These are phyloP conservation scores for Diatrype stigma DNA, from an alignment of 2,329 filamentous ascomycete species.

Conservation along the genomic window DNA sequence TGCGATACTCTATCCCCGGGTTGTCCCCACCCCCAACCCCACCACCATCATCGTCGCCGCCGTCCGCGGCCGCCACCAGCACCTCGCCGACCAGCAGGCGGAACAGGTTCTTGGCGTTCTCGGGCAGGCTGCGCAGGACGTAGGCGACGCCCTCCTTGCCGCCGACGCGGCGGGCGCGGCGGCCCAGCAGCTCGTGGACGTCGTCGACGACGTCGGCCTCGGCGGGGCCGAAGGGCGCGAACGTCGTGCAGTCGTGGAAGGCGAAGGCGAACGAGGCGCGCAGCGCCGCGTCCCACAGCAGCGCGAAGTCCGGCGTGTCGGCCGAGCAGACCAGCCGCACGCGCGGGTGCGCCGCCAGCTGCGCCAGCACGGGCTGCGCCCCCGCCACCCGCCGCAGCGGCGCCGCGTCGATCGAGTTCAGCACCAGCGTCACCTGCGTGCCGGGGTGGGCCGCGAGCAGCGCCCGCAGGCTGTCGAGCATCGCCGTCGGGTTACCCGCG, in stretches of 20 bases:
- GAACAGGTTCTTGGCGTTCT: constrained; percentile 88
- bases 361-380: constrained; percentile 69
- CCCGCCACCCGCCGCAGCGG: constrained; percentile 71
- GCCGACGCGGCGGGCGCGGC: constrained; percentile 72
- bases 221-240: constrained; percentile 60
- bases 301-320: constrained; percentile 80
- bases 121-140: constrained; percentile 83
- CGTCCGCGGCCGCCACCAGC: constrained; percentile 64
- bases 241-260: constrained; percentile 94
- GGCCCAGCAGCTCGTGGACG: constrained; percentile 80
- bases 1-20: constrained; percentile 80
- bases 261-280: constrained; percentile 79
- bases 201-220: constrained; percentile 86
- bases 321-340: constrained; percentile 75
- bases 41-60: too few relatives aligned
- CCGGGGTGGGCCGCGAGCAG: constrained; percentile 48
- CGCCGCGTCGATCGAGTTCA: constrained; percentile 83
- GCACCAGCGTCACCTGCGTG: constrained; percentile 59
- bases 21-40: constrained; percentile 48
- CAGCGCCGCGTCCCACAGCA: constrained; percentile 87
- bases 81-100: constrained; percentile 81
- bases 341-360: constrained; percentile 68
- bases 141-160: constrained; percentile 90
- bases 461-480: constrained; percentile 62
- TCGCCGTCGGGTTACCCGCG: constrained; percentile 63